phyloP scores from a whole-genome alignment of 2,329 filamentous ascomycete species.

The Lachnellula arida region DNA sequence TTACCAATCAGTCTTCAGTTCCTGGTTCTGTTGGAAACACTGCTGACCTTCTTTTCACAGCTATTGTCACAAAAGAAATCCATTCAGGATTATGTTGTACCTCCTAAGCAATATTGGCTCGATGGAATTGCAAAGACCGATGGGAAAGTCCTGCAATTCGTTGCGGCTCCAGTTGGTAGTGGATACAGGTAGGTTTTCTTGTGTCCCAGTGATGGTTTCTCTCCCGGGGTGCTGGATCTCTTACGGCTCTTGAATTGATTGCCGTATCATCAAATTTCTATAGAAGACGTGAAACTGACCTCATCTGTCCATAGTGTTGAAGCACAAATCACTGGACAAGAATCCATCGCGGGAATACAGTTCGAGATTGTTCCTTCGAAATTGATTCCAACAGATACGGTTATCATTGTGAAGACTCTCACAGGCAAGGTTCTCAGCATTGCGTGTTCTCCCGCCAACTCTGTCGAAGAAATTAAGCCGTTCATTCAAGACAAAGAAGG shows the following conservation, averaged over 20 bases:
- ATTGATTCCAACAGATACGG: neutral
- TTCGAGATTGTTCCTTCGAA: conserved; percentile 36
- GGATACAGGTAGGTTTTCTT: conserved; percentile 26
- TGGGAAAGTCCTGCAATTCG: conserved; percentile 39
- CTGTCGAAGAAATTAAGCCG: conserved; percentile 98
- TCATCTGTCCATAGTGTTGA: conserved; percentile 32
- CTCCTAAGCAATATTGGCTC: conserved; percentile 37
- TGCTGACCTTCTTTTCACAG: neutral
- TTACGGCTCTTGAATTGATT: no score
- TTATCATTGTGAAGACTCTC: conserved; percentile 91
- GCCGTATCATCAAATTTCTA: no score
- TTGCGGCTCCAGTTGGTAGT: conserved; percentile 37
- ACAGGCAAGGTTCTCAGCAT: conserved; percentile 99
- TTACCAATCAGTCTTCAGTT: no score
- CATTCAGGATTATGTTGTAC: conserved; percentile 41
- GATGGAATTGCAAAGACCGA: conserved; percentile 36
- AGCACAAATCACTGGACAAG: conserved; percentile 37
- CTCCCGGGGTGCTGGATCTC: no score
- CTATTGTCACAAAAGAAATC: neutral
- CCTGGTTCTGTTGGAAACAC: no score
- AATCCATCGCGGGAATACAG: conserved; percentile 36
- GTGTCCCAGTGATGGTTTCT: no score
- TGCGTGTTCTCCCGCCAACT: conserved; percentile 93
- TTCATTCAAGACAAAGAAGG: conserved; percentile 99
- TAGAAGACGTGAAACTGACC: no score